A percentile compares a stretch with the other conserved stretches of the same genome.
These are phyloP conservation scores for Canavalia gladiata DNA, from an alignment of 306 rosid species.

Conservation along the genomic window DNA sequence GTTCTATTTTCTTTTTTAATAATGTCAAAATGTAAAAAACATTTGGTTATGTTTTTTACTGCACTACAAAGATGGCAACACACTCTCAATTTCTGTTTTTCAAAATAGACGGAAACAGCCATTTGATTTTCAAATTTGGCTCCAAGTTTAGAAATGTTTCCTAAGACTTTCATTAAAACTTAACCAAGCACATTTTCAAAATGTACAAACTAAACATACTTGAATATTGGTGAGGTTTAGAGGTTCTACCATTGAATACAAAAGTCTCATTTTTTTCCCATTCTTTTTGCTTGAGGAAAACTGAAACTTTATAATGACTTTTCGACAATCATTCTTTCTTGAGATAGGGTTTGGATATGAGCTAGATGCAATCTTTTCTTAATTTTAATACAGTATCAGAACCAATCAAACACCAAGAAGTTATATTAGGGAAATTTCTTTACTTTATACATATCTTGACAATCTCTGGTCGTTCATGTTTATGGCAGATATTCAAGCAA, in stretches of 20 bases:
- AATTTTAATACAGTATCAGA: background rate
- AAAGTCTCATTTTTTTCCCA: constrained; percentile 26
- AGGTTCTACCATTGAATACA: constrained; percentile 28
- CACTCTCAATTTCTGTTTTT: constrained; percentile 1
- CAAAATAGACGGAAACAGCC: background rate
- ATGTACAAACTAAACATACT: background rate
- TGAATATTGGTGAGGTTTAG: background rate
- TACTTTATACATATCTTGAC: constrained; percentile 2
- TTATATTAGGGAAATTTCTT: constrained; percentile 16
- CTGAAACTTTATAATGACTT: background rate
- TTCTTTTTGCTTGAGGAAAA: constrained; percentile 10
- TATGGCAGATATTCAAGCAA: constrained; percentile 85
- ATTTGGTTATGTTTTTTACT: constrained; percentile 7
- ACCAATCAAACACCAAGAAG: background rate
- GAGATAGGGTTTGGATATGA: background rate
- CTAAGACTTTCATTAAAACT: background rate
- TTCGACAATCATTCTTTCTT: background rate
- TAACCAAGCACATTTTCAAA: background rate
- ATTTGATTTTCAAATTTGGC: constrained; percentile 14
- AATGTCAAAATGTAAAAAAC: constrained; percentile 11
- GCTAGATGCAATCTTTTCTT: background rate
- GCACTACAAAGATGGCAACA: background rate
- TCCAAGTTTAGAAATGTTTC: background rate
- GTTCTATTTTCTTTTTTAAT: background rate
- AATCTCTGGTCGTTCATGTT: constrained; percentile 40